These are phyloP conservation scores for Myxozyma neglecta DNA, from an alignment of 805 yeast genomes.

Conservation along the genomic window DNA sequence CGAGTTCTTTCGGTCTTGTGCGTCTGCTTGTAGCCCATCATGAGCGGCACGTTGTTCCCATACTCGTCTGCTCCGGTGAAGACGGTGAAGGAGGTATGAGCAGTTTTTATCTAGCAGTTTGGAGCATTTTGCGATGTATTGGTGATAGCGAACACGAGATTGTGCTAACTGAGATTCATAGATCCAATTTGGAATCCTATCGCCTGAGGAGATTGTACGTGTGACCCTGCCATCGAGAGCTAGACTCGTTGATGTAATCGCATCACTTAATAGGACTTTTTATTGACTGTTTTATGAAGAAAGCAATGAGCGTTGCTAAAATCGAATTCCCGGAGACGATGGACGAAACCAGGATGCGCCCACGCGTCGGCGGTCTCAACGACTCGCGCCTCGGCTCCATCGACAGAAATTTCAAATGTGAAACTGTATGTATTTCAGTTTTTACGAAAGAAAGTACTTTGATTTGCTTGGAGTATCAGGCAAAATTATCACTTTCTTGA, in stretches of 20 bases:
- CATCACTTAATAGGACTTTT: neutral
- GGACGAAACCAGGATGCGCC: constrained; percentile 94
- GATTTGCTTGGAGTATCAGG: too few relatives aligned
- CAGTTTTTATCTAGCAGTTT: neutral
- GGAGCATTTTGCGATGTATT: neutral
- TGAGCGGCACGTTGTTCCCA: constrained; percentile 53
- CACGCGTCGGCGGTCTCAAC: constrained; percentile 94
- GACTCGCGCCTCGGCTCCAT: constrained; percentile 97
- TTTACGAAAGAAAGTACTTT: neutral
- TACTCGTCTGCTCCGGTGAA: constrained; percentile 98
- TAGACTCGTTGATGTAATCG: neutral
- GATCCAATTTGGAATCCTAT: constrained; percentile 94
- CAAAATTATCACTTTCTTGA: too few relatives aligned
- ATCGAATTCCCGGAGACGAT: constrained; percentile 99
- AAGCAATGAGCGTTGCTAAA: constrained; percentile 97
- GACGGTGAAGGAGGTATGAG: constrained; percentile 88
- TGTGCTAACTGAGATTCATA: constrained; percentile 30
- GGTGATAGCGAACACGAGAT: neutral
- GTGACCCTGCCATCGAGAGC: neutral
- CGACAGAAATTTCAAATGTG: constrained; percentile 96
- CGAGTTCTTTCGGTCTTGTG: constrained; percentile 3
- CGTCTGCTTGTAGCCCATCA: constrained; percentile 10
- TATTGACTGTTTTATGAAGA: constrained; percentile 40
- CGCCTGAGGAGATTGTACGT: constrained; percentile 86
- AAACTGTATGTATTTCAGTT: constrained; percentile 52